phyloP scores from a whole-genome alignment of 2,329 filamentous ascomycete species.

The Cadophora gregata region DNA sequence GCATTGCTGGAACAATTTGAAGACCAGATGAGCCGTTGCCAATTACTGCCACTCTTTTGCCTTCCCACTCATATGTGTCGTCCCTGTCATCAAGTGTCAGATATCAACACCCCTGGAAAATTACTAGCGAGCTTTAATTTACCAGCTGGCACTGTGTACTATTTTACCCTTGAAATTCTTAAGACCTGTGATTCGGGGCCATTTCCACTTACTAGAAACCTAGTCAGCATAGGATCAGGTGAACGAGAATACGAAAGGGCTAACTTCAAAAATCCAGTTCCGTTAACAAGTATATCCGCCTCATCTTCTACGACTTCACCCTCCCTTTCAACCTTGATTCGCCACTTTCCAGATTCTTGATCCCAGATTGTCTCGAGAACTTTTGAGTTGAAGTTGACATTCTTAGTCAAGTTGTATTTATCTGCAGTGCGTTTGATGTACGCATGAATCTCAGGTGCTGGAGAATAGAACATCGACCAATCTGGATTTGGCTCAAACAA shows the following conservation, averaged over 20 bases:
- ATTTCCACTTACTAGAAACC: neutral
- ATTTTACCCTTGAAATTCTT: neutral
- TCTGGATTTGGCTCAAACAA: conserved; percentile 70
- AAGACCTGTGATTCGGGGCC: neutral
- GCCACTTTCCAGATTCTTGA: conserved; percentile 58
- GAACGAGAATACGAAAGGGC: conserved; percentile 53
- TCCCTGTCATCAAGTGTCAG: conserved; percentile 56
- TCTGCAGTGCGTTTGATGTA: conserved; percentile 68
- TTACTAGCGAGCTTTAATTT: neutral
- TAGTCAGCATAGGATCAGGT: neutral
- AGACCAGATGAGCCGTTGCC: conserved; percentile 59
- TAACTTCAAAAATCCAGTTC: conserved; percentile 68
- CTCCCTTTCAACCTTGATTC: conserved; percentile 45
- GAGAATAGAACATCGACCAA: conserved; percentile 71
- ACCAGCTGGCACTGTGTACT: neutral
- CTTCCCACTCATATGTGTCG: conserved; percentile 52
- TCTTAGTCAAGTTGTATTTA: conserved; percentile 67
- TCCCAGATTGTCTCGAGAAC: conserved; percentile 64
- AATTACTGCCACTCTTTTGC: conserved; percentile 55
- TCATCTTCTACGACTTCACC: conserved; percentile 50
- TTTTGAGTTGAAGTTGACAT: conserved; percentile 58
- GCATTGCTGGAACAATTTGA: conserved; percentile 56
- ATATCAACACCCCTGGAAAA: neutral
- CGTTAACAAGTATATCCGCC: conserved; percentile 66
- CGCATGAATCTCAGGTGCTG: conserved; percentile 67